These are phyloP conservation scores for Spongiforma sp. DNA, from an alignment of 1,284 basidiomycete species.

Conservation along the genomic window DNA sequence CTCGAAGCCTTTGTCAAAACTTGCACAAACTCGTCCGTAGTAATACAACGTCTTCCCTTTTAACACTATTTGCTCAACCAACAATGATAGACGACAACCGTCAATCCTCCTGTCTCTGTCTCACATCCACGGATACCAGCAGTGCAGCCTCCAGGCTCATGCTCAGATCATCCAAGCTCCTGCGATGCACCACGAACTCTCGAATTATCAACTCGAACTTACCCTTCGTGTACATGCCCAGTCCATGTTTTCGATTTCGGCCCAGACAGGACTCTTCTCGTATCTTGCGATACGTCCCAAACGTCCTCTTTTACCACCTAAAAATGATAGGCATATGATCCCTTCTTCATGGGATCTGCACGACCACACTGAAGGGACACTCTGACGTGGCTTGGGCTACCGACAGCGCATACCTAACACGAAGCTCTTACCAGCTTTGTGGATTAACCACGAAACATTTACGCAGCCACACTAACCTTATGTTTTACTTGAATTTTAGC, in stretches of 20 bases:
- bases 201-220: conserved; percentile 72
- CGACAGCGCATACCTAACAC: conserved; percentile 80
- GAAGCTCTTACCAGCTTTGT: no score
- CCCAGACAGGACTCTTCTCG: conserved; percentile 79
- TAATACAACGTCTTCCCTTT: neutral
- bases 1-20: conserved; percentile 26
- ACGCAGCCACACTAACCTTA: conserved; percentile 85
- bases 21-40: conserved; percentile 30
- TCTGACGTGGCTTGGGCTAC: conserved; percentile 90
- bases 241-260: conserved; percentile 86
- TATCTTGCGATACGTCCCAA: conserved; percentile 71
- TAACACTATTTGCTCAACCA: conserved; percentile 49
- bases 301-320: no score
- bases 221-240: conserved; percentile 73
- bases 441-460: conserved; percentile 71
- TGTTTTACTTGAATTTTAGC: conserved; percentile 94
- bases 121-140: conserved; percentile 43
- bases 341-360: conserved; percentile 69
- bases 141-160: conserved; percentile 34
- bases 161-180: conserved; percentile 27
- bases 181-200: conserved; percentile 51
- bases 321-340: conserved; percentile 46
- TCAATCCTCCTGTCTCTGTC: conserved; percentile 47
- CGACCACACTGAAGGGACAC: conserved; percentile 81
- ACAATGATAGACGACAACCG: conserved; percentile 85